Percentiles rank a stretch among this genome's conserved stretches.
Evolutionary conservation across 2,329 filamentous ascomycete genomes (phyloP).

Genomic region (Xylariaceae sp.): DNA sequence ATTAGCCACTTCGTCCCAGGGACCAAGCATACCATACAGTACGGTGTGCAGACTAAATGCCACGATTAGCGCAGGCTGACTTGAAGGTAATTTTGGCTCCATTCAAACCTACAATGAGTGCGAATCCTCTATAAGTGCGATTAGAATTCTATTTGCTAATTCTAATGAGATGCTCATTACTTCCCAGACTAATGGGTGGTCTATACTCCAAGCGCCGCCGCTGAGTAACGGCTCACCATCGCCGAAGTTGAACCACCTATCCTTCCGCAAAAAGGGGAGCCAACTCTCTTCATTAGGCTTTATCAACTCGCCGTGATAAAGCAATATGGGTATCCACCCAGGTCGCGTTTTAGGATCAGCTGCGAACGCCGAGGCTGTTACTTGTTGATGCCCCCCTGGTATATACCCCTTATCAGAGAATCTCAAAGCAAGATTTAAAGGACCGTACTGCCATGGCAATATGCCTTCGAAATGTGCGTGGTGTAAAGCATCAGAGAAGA

Average conservation of each 20-base stretch:
- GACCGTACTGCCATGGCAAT: constrained; percentile 5
- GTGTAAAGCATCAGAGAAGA: neutral
- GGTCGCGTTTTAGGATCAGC: neutral
- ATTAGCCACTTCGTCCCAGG: neutral
- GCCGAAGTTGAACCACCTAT: constrained; percentile 8
- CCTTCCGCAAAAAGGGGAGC: constrained; percentile 10
- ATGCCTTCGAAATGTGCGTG: neutral
- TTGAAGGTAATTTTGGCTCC: neutral
- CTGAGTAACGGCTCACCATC: neutral
- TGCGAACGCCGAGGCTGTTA: neutral
- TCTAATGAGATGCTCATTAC: neutral
- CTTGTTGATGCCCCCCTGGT: constrained; percentile 7
- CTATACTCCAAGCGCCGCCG: constrained; percentile 1
- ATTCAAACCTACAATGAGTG: constrained; percentile 6
- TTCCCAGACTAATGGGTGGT: constrained; percentile 8
- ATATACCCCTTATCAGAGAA: neutral
- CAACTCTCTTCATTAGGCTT: neutral
- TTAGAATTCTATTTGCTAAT: constrained; percentile 8
- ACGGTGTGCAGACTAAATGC: neutral
- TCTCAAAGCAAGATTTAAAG: neutral
- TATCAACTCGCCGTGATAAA: neutral
- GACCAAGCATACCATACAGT: neutral
- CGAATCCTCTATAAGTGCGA: constrained; percentile 1
- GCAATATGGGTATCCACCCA: neutral
- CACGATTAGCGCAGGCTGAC: neutral